phyloP scores from a whole-genome alignment of 176 grass and related monocot genomes.

The Oryza meyeriana region DNA sequence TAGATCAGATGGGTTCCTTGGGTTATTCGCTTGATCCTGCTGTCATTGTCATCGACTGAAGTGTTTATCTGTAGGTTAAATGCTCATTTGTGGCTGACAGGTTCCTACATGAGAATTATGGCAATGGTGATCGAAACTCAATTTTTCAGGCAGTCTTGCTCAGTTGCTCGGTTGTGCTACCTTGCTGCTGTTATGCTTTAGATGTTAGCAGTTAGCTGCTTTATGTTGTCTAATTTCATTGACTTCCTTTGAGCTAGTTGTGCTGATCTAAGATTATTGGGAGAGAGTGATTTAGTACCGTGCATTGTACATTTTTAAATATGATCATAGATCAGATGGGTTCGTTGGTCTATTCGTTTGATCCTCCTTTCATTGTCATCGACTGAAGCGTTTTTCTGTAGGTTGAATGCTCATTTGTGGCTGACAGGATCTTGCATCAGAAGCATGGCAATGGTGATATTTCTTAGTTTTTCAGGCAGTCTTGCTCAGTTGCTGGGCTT shows the following conservation, averaged over 20 bases:
- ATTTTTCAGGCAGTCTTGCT: slow-evolving; percentile 4
- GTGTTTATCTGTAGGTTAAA: neutral
- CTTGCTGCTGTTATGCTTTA: slow-evolving; percentile 24
- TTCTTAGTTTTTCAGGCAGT: slow-evolving; percentile 17
- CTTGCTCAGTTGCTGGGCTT: neutral
- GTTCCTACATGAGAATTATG: neutral
- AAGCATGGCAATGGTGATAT: slow-evolving; percentile 2
- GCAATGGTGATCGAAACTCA: slow-evolving; percentile 6
- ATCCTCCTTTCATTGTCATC: neutral
- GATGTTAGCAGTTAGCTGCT: slow-evolving; percentile 33
- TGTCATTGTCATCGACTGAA: neutral
- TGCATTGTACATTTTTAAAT: slow-evolving; percentile 15
- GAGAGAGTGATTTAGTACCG: neutral
- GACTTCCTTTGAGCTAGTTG: slow-evolving; percentile 3
- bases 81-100: slow-evolving; percentile 8
- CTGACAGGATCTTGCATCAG: neutral
- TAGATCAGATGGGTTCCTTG: slow-evolving; percentile 6
- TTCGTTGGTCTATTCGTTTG: neutral
- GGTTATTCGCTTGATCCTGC: neutral
- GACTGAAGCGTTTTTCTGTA: neutral
- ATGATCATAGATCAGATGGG: slow-evolving; percentile 7
- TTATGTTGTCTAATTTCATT: slow-evolving; percentile 23
- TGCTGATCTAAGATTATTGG: neutral
- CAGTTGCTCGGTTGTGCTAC: neutral
- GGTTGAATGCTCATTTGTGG: slow-evolving; percentile 10